Conservation (phyloP, 331 rosid species). For the Malus hybrid region DNA sequence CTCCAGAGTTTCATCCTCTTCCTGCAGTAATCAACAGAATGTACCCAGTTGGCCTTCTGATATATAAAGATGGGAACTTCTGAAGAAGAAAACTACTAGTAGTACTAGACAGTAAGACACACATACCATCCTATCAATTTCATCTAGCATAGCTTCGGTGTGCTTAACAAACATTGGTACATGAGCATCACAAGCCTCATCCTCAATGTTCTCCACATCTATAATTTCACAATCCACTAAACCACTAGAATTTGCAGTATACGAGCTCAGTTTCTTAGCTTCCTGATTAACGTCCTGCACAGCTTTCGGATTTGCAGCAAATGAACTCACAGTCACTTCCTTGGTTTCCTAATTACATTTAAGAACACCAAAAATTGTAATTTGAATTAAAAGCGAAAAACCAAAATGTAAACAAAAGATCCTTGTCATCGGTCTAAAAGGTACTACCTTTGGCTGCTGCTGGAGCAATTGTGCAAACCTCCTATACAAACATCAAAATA, state of each 20-base stretch:
- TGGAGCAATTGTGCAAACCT: conserved; percentile 31
- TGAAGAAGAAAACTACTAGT: not conserved
- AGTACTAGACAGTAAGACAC: not conserved
- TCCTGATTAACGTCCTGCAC: conserved; percentile 10
- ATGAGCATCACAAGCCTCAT: conserved; percentile 19
- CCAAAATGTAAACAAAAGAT: not conserved
- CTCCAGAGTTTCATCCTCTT: conserved; percentile 57
- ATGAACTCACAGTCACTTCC: not conserved
- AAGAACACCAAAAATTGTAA: not conserved
- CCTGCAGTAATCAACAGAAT: conserved; percentile 23
- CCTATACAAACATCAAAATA: conserved; percentile 22
- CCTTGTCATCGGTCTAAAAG: conserved; percentile 4
- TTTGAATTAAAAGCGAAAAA: not conserved
- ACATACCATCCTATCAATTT: conserved; percentile 58
- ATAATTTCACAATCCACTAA: conserved; percentile 23
- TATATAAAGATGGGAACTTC: not conserved
- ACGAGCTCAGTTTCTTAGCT: conserved; percentile 18
- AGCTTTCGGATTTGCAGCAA: not conserved
- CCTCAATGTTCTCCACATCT: conserved; percentile 35
- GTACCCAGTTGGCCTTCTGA: not conserved
- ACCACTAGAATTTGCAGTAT: conserved; percentile 20
- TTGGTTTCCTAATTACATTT: not conserved
- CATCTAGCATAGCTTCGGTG: conserved; percentile 71
- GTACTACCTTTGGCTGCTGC: conserved; percentile 30
- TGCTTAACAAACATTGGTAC: conserved; percentile 65